Base-by-base conservation (phyloP, 208 protist genomes). In the Herpetomonas tarakana region DNA sequence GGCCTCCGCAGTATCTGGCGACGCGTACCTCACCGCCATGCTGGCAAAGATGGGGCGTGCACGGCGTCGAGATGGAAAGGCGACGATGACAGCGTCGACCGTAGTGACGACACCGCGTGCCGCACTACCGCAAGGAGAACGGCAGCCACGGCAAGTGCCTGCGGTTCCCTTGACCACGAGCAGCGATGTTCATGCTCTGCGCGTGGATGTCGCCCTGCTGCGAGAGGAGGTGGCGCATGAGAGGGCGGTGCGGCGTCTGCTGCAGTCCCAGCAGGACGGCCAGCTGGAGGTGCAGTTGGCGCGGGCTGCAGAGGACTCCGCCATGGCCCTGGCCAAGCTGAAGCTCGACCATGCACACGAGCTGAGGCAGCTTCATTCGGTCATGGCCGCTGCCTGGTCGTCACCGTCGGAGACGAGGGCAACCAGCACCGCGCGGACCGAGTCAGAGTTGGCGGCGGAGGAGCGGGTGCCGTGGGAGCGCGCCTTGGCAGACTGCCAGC, bases 41-140 rank as follows among this genome's bases (percentile, higher is more conserved):
- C 55, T 81, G 26, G 55, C 70, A 19, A 59, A 84, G 46, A 68
- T 77, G 26, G n/a, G n/a, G n/a, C n/a, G n/a, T n/a, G n/a, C n/a
- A n/a, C n/a, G n/a, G n/a, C n/a, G n/a, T n/a, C n/a, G n/a, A n/a
- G n/a, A n/a, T n/a, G n/a, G n/a, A n/a, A n/a, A n/a, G n/a, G n/a
- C n/a, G n/a, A n/a, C n/a, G n/a, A n/a, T n/a, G n/a, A n/a, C n/a
- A n/a, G n/a, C n/a, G n/a, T n/a, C n/a, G n/a, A n/a, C n/a, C n/a
- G n/a, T n/a, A n/a, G n/a, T n/a, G n/a, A n/a, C n/a, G n/a, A n/a
- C n/a, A n/a, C n/a, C n/a, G n/a, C n/a, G n/a, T n/a, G n/a, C n/a
- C n/a, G n/a, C n/a, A n/a, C n/a, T n/a, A n/a, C n/a, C n/a, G n/a
- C n/a, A n/a, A n/a, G n/a, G n/a, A n/a, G n/a, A n/a, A n/a, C n/a